Conservation (phyloP, 768 basidiomycete species). For the Chalciporus pseudorubinellus region DNA sequence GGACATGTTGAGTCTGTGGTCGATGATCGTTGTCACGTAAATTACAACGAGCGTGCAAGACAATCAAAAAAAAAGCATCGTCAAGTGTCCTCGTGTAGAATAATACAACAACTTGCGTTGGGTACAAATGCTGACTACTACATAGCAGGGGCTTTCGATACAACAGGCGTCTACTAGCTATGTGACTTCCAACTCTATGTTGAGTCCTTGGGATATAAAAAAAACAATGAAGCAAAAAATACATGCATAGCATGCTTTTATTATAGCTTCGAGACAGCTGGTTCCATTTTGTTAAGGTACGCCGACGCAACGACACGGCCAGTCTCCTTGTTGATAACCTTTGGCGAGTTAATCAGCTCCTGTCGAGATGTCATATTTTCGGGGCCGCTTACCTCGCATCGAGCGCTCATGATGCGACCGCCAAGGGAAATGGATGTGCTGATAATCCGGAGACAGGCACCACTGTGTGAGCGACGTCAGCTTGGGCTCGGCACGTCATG, state of each 20-base stretch:
- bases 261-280: slow-evolving; percentile 47
- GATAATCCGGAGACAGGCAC: slow-evolving; percentile 54
- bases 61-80: slow-evolving; percentile 1
- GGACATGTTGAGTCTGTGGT: background rate
- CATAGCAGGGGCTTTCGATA: slow-evolving; percentile 21
- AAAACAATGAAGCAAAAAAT: background rate
- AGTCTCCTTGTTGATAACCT: slow-evolving; percentile 57
- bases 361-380: background rate
- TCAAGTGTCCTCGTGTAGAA: slow-evolving; percentile 3
- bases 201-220: too few species aligned
- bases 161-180: slow-evolving; percentile 24
- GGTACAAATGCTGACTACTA: slow-evolving; percentile 21
- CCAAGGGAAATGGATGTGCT: slow-evolving; percentile 67
- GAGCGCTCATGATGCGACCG: slow-evolving; percentile 65
- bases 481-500: slow-evolving; percentile 5
- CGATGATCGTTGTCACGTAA: background rate
- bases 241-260: slow-evolving; percentile 5
- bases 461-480: slow-evolving; percentile 37
- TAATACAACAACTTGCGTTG: slow-evolving; percentile 24
- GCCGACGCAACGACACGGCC: slow-evolving; percentile 65
- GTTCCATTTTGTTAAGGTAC: slow-evolving; percentile 74
- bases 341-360: slow-evolving; percentile 24
- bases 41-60: background rate
- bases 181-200: slow-evolving; percentile 11
- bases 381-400: slow-evolving; percentile 57